Evolutionary conservation across 331 rosid genomes (phyloP), one percentile per base, ranked within the genome.

Genomic region (Acacia pycnantha): DNA sequence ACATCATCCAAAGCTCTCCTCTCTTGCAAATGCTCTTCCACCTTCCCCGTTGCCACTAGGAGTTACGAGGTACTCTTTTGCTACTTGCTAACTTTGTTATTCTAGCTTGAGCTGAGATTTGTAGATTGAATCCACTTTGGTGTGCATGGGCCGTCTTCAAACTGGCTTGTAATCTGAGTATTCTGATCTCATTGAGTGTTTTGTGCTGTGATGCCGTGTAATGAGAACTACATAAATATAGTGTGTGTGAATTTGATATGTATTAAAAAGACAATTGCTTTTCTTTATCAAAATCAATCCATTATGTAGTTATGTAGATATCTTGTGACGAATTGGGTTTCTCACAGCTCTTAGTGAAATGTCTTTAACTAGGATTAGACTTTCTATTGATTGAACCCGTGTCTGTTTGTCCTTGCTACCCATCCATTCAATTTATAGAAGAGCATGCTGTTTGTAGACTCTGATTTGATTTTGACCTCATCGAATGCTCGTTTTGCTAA

Each of bases 51-150:
- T 35, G 64, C 87, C 88, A 81, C 90, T 68, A 73, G 80, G 37
- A 81, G 90, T 77, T 93, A 93, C 80, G 91, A 93, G 98, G 99
- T 95, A 82, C 73, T 11, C 15, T 44, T 76, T 7, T 54, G 11
- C 41, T 54, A 6, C 64, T 21, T 53, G 16, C n/a, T 50, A 4
- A 27, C 44, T 31, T 41, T 50, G 59, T 2, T 26, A 4, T 27
- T 19, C 29, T 18, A 19, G 15, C 4, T 73, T 19, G 64, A 73
- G 31, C 46, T 51, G 48, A 53, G 6, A 18, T 18, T 53, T 33
- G 5, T 24, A 29, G 27, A 51, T 33, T 54, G 35, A 33, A 53
- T 29, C 41, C 33, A 53, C 27, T 68, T 6, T 68, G 73, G 50
- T 68, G 27, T 68, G 48, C 50, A 69, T 40, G 24, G 15, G 19